Evolutionary conservation across 1,139 yeast species (phyloP).

Genomic region (Blastobotrys serpentis): DNA sequence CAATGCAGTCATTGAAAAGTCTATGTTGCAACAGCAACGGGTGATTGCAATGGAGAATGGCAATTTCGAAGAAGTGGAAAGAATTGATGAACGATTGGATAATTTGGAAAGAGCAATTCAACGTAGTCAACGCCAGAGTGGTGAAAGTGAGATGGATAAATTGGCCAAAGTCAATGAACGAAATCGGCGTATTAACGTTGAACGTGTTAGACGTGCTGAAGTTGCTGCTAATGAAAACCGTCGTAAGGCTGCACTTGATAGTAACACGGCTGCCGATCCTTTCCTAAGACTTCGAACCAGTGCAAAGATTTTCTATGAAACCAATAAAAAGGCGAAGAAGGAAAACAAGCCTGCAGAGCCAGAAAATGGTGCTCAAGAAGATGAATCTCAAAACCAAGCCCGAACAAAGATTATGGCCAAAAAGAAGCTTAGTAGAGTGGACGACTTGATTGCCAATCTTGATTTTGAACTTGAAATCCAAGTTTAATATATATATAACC

Average conservation of each 20-base stretch:
- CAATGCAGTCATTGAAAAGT: slow-evolving; percentile 75
- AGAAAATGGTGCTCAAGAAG: slow-evolving; percentile 43
- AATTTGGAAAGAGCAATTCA: slow-evolving; percentile 38
- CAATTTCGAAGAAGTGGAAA: slow-evolving; percentile 51
- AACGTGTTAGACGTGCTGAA: slow-evolving; percentile 78
- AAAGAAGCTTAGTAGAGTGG: slow-evolving; percentile 35
- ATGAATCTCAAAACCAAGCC: slow-evolving; percentile 40
- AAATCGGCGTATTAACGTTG: slow-evolving; percentile 77
- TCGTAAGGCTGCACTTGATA: slow-evolving; percentile 46
- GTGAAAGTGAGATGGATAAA: slow-evolving; percentile 32
- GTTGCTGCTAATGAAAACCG: slow-evolving; percentile 58
- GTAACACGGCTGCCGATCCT: slow-evolving; percentile 67
- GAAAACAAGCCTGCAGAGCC: slow-evolving; percentile 47
- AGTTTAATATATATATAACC: slow-evolving; percentile 9
- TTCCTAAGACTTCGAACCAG: slow-evolving; percentile 85
- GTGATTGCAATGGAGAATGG: slow-evolving; percentile 72
- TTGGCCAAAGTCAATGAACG: slow-evolving; percentile 73
- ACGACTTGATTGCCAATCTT: slow-evolving; percentile 47
- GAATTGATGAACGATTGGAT: slow-evolving; percentile 54
- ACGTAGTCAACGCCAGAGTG: slow-evolving; percentile 19
- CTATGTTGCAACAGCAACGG: slow-evolving; percentile 69
- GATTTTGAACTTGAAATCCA: slow-evolving; percentile 47
- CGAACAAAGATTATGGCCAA: slow-evolving; percentile 25
- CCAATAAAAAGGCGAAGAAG: slow-evolving; percentile 21
- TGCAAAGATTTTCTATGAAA: slow-evolving; percentile 77